phyloP scores from a whole-genome alignment of 495 filamentous ascomycete species.

The Tuber brumale region DNA sequence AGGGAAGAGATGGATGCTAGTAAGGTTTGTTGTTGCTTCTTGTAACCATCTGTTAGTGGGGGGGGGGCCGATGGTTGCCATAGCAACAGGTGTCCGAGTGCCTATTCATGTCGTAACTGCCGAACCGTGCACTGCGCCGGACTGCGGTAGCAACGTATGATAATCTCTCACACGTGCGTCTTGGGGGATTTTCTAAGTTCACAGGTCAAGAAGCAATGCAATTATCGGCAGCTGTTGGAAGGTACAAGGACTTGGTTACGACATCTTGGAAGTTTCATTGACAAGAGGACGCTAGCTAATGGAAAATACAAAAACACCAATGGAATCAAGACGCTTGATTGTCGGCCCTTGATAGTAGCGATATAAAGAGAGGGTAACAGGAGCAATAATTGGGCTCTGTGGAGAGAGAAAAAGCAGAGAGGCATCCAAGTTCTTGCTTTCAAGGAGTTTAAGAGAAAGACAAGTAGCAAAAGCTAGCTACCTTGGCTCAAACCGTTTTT shows the following conservation, averaged over 20 bases:
- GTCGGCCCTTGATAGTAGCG: not conserved
- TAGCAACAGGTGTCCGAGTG: not conserved
- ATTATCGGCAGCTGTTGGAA: not conserved
- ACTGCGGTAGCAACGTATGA: not conserved
- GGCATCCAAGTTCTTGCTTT: not conserved
- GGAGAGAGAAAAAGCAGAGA: not conserved
- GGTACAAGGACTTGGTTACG: not conserved
- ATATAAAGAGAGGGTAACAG: not conserved
- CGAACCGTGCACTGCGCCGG: no score
- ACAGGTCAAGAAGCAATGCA: not conserved
- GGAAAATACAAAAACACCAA: slow-evolving; percentile 4
- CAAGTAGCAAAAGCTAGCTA: not conserved
- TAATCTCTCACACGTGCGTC: not conserved
- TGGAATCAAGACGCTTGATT: not conserved
- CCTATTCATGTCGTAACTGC: not conserved
- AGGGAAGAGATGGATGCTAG: slow-evolving; percentile 4
- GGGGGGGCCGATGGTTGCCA: not conserved
- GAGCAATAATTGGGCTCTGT: not conserved
- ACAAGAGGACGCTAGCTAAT: not conserved
- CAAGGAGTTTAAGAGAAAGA: not conserved
- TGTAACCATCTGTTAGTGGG: not conserved
- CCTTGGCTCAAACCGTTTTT: not conserved
- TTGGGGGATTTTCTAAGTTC: not conserved
- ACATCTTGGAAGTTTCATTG: not conserved
- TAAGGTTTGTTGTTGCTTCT: slow-evolving; percentile 29